Base-by-base conservation (phyloP, 208 protist genomes). In the Acanthamoeba royreba region DNA sequence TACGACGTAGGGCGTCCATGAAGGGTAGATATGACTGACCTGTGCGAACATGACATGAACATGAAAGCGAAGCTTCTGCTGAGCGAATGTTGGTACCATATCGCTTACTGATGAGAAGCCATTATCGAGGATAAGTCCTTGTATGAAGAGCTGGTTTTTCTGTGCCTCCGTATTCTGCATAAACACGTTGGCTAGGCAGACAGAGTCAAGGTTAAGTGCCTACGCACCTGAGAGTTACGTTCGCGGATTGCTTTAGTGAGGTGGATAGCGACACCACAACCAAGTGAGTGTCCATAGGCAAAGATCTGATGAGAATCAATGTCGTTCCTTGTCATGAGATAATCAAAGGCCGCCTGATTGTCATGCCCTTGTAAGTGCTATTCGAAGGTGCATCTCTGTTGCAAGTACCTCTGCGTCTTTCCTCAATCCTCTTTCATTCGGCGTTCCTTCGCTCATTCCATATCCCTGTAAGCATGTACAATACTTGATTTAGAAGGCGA, bases 211-310 rank as follows among this genome's bases (percentile, higher is more conserved):
- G 53, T 28, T 19, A 61, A 61, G 53, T 28, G 53, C 19, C 22
- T n/a, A 61, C 22, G n/a, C 22, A 61, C 22, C 53, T 28, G 13
- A 9, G 45, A 25, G 13, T 42, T 38, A 4, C 79, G 43, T 43
- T 42, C 53, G 81, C 28, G 49, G 49, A 31, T 66, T 0, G 53
- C 35, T 2, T 40, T 42, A 13, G 81, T 35, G 46, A 89, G 81
- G 25, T 89, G 53, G 25, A 89, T 89, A 28, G 81, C 81, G 4
- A 46, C 49, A 0, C 81, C 81, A 22, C 81, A 89, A 47, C 81
- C 81, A 22, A 89, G 81, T 19, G 81, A 89, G 47, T 89, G 81
- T 15, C 81, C 81, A 61, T 31, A 89, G 49, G 53, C 81, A 63
- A 89, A 55, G 47, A 89, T 89, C 11, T 42, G 47, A 4, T 11